These are phyloP conservation scores for Spergularia azorica DNA, from an alignment of 179 eudicot species.

Conservation along the genomic window DNA sequence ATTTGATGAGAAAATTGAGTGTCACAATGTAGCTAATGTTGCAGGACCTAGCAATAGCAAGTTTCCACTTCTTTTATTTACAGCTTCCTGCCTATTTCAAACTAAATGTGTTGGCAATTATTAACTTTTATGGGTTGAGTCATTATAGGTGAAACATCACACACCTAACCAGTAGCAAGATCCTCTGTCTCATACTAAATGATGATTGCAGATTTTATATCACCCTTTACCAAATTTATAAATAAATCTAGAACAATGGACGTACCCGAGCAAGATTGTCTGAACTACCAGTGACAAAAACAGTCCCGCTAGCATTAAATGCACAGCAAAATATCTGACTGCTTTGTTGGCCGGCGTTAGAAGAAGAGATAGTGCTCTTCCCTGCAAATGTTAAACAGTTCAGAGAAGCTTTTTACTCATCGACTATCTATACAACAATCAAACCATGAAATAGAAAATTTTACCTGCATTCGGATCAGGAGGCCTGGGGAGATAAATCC, in stretches of 20 bases:
- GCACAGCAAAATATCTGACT: constrained; percentile 87
- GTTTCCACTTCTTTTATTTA: background rate
- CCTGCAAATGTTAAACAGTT: constrained; percentile 42
- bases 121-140: background rate
- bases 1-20: no score
- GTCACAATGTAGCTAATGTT: background rate
- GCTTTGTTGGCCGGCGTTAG: constrained; percentile 44
- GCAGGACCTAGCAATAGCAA: background rate
- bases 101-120: background rate
- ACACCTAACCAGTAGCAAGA: background rate
- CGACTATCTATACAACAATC: background rate
- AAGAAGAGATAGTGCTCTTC: constrained; percentile 33
- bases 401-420: constrained; percentile 13
- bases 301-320: constrained; percentile 86
- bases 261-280: constrained; percentile 90
- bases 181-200: background rate
- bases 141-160: no score
- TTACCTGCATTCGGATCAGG: constrained; percentile 66
- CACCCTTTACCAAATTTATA: background rate
- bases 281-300: constrained; percentile 96
- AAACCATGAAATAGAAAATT: background rate
- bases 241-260: constrained; percentile 6
- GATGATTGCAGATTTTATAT: background rate
- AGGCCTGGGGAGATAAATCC: constrained; percentile 79
- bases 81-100: background rate